A percentile compares a stretch with the other conserved stretches of the same genome.
Evolutionary conservation across 441 rosid species (phyloP).

Genomic region (Erodium trifolium): DNA sequence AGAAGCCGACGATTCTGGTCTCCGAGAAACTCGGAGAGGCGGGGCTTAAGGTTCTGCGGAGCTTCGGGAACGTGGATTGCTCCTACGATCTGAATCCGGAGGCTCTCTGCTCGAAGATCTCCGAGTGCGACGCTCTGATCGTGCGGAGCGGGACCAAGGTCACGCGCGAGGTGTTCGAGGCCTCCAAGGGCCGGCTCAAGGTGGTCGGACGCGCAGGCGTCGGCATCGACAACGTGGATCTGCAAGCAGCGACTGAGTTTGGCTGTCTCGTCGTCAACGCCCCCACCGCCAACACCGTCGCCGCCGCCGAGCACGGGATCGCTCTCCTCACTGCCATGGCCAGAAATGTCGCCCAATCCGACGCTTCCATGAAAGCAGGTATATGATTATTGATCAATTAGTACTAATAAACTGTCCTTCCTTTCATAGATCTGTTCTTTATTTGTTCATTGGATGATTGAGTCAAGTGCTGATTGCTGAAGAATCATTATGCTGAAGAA

Average conservation of each 20-base stretch:
- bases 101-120: slow-evolving; percentile 81
- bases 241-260: slow-evolving; percentile 87
- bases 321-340: slow-evolving; percentile 92
- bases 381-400: slow-evolving; percentile 12
- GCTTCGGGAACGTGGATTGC: slow-evolving; percentile 68
- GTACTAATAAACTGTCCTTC: too few relatives aligned
- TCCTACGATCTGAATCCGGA: slow-evolving; percentile 67
- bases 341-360: slow-evolving; percentile 87
- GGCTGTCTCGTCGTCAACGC: slow-evolving; percentile 97
- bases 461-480: too few relatives aligned
- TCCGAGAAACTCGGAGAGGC: slow-evolving; percentile 94
- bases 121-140: slow-evolving; percentile 73
- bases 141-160: slow-evolving; percentile 94
- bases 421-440: too few relatives aligned
- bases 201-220: slow-evolving; percentile 99
- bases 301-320: slow-evolving; percentile 96
- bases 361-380: slow-evolving; percentile 79
- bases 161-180: slow-evolving; percentile 72
- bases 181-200: slow-evolving; percentile 67
- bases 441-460: too few relatives aligned
- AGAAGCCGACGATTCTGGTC: slow-evolving; percentile 57
- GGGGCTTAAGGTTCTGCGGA: slow-evolving; percentile 51
- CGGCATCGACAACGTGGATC: slow-evolving; percentile 97
- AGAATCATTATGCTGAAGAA: too few relatives aligned
- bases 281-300: slow-evolving; percentile 91